A percentile compares a stretch with the other conserved stretches of the same genome.
These are phyloP conservation scores for Aureobasidium mangrovei DNA, from an alignment of 2,329 filamentous ascomycete genomes.

Conservation along the genomic window DNA sequence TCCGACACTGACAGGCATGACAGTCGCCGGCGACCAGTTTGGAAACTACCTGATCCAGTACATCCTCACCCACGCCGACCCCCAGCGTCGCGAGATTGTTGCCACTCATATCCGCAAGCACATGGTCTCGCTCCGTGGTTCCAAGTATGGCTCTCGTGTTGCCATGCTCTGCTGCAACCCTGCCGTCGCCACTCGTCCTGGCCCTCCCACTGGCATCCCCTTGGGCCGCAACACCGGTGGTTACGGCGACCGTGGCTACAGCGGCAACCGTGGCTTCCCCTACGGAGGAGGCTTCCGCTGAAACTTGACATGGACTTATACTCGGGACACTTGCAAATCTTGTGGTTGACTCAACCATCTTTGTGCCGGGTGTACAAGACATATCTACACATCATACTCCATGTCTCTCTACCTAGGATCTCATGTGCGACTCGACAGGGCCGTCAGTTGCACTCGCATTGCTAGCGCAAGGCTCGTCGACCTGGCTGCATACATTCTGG, in stretches of 20 bases:
- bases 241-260: conserved; percentile 14
- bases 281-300: conserved; percentile 10
- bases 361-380: conserved; percentile 1
- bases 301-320: background rate
- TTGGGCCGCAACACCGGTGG: conserved; percentile 17
- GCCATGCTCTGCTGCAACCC: conserved; percentile 99
- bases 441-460: background rate
- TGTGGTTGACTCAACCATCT: conserved; percentile 4
- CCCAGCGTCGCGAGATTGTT: conserved; percentile 87
- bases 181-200: conserved; percentile 77
- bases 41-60: conserved; percentile 98
- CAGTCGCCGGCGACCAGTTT: conserved; percentile 91
- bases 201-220: conserved; percentile 60
- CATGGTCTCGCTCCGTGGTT: conserved; percentile 97
- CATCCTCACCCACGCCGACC: conserved; percentile 79
- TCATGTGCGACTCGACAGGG: background rate
- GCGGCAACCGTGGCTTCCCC: conserved; percentile 1
- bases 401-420: conserved; percentile 8
- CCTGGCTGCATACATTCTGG: background rate
- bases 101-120: conserved; percentile 93
- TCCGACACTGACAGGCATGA: conserved; percentile 17
- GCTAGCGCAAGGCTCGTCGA: background rate
- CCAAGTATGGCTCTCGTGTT: conserved; percentile 96
- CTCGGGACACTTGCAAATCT: background rate
- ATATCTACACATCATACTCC: conserved; percentile 10